phyloP scores from a whole-genome alignment of 1,139 yeast species.

The Saccharomyces hybrid region DNA sequence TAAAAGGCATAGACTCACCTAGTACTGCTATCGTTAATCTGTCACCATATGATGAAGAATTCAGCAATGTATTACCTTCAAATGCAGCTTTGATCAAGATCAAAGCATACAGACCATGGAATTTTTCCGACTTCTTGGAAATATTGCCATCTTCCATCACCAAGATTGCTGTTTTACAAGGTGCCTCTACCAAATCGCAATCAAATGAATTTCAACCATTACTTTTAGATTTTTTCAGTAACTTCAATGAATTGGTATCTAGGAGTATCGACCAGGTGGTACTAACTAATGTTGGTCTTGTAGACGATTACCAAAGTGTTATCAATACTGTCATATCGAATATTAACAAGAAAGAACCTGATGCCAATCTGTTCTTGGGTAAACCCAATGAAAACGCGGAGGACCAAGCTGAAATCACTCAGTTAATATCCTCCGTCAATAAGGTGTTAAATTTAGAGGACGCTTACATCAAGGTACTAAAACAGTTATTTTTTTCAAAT shows the following conservation, averaged over 20 bases:
- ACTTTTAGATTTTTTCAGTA: constrained; percentile 67
- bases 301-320: constrained; percentile 41
- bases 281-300: constrained; percentile 50
- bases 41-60: constrained; percentile 47
- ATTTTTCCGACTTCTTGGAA: constrained; percentile 42
- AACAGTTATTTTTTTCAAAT: constrained; percentile 52
- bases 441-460: constrained; percentile 54
- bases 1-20: constrained; percentile 4
- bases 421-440: constrained; percentile 26
- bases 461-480: constrained; percentile 68
- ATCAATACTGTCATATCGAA: constrained; percentile 48
- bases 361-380: constrained; percentile 61
- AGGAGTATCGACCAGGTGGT: constrained; percentile 44
- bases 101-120: constrained; percentile 68
- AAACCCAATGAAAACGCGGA: constrained; percentile 17
- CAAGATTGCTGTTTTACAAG: constrained; percentile 50
- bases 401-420: constrained; percentile 8
- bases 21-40: constrained; percentile 49
- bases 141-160: constrained; percentile 50
- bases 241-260: constrained; percentile 42
- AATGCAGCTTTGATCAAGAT: constrained; percentile 49
- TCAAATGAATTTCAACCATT: constrained; percentile 52
- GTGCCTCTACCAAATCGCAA: constrained; percentile 42
- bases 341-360: constrained; percentile 45
- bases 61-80: constrained; percentile 33